phyloP scores from a whole-genome alignment of 208 protist genomes.

The Wallacemonas sp. region DNA sequence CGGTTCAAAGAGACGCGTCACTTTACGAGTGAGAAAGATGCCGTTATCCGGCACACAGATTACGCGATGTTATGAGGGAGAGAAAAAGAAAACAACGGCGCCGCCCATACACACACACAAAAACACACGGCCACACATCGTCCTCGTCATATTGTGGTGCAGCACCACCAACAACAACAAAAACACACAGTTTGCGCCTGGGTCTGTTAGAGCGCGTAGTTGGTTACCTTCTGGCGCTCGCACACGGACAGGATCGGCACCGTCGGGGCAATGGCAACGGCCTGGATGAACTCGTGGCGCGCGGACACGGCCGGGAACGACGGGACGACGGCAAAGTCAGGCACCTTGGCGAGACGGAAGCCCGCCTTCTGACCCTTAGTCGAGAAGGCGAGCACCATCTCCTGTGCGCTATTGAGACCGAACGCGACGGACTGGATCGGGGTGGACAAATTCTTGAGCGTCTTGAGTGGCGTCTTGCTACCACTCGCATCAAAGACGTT shows the following conservation, averaged over 20 bases:
- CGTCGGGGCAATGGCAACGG: slow-evolving; percentile 57
- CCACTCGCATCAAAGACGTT: slow-evolving; percentile 49
- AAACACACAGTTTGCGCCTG: no score
- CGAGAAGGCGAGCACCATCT: slow-evolving; percentile 64
- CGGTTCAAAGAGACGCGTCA: no score
- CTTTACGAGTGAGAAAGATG: no score
- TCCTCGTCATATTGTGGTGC: no score
- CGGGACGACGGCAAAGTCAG: slow-evolving; percentile 70
- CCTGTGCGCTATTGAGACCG: slow-evolving; percentile 55
- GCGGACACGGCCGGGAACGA: slow-evolving; percentile 72
- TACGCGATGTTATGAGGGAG: no score
- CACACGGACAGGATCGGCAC: slow-evolving; percentile 84
- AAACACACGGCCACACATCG: no score
- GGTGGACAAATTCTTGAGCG: slow-evolving; percentile 83
- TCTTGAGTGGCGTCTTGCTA: slow-evolving; percentile 30
- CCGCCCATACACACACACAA: no score
- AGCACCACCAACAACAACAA: no score
- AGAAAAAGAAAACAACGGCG: no score
- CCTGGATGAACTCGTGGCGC: slow-evolving; percentile 78
- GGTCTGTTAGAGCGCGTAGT: slow-evolving; percentile 87
- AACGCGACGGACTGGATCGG: slow-evolving; percentile 55
- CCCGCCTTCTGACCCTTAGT: slow-evolving; percentile 72
- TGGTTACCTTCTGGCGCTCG: slow-evolving; percentile 82
- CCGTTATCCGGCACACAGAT: no score
- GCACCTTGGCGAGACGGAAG: slow-evolving; percentile 74